Conservation (phyloP, 1,284 basidiomycete genomes). For the Cutaneotrichosporon spelunceum region DNA sequence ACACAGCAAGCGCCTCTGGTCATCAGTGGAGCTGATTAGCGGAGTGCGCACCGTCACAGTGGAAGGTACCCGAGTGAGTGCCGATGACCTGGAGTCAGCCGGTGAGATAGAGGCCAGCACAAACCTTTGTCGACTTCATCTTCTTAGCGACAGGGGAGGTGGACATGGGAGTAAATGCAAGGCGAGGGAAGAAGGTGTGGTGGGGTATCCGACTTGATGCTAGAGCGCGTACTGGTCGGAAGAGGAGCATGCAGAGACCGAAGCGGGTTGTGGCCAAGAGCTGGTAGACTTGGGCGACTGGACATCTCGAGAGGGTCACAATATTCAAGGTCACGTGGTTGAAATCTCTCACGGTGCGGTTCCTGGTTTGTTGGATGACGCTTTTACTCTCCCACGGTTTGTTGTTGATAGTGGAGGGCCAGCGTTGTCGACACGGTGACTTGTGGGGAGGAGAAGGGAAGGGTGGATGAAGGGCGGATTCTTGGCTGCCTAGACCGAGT, state of each 20-base stretch:
- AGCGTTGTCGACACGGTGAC: no score
- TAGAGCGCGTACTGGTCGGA: background rate
- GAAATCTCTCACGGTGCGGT: background rate
- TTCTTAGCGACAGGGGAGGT: conserved; percentile 38
- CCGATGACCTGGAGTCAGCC: conserved; percentile 59
- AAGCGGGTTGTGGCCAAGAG: background rate
- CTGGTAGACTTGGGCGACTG: no score
- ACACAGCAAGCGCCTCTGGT: conserved; percentile 53
- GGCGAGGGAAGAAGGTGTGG: conserved; percentile 6
- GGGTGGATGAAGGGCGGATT: no score
- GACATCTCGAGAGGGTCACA: no score
- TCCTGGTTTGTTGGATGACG: background rate
- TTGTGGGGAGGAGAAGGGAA: no score
- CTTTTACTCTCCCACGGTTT: conserved; percentile 1
- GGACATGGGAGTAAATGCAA: conserved; percentile 27
- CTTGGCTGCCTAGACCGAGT: no score
- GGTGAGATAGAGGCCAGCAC: background rate
- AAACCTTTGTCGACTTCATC: conserved; percentile 48
- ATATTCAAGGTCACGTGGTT: background rate
- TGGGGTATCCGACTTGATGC: background rate
- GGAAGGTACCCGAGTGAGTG: conserved; percentile 93
- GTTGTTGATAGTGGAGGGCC: background rate
- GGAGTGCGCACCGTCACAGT: conserved; percentile 77
- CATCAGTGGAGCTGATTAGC: background rate
- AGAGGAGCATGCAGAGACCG: background rate